A percentile compares a stretch with the other conserved stretches of the same genome.
phyloP scores from a whole-genome alignment of 1,139 yeast species.

The Debaryomycetaceae sp. region DNA sequence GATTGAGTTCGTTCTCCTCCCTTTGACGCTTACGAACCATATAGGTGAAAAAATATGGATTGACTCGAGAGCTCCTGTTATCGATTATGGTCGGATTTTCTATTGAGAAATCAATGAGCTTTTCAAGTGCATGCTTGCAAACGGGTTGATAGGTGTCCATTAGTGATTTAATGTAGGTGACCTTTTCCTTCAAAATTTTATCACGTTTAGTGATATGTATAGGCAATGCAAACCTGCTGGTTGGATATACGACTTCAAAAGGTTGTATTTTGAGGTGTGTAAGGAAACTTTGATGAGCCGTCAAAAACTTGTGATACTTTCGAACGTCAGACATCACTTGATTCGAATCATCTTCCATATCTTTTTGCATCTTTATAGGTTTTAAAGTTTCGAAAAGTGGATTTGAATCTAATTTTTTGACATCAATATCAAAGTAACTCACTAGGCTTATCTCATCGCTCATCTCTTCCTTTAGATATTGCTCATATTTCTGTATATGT shows the following conservation, averaged over 20 bases:
- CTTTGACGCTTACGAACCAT: constrained; percentile 20
- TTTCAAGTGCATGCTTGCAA: constrained; percentile 12
- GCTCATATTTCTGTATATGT: constrained; percentile 10
- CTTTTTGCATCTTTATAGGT: constrained; percentile 2
- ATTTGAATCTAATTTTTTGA: not conserved
- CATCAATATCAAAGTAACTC: constrained; percentile 10
- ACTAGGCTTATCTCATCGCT: constrained; percentile 11
- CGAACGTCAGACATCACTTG: constrained; percentile 10
- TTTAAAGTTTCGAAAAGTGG: constrained; percentile 1
- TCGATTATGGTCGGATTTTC: constrained; percentile 7
- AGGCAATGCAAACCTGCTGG: constrained; percentile 33
- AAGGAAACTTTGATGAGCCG: constrained; percentile 14
- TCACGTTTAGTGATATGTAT: constrained; percentile 27
- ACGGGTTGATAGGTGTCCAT: constrained; percentile 23
- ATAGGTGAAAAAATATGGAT: constrained; percentile 26
- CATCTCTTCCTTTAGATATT: constrained; percentile 10
- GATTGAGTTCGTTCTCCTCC: constrained; percentile 13
- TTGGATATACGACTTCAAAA: constrained; percentile 32
- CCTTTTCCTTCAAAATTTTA: constrained; percentile 19
- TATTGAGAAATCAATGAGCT: constrained; percentile 15
- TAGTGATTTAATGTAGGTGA: constrained; percentile 21
- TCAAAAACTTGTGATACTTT: constrained; percentile 21
- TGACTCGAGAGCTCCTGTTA: constrained; percentile 12
- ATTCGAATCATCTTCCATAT: not conserved
- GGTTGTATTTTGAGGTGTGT: constrained; percentile 24